Base-by-base conservation (phyloP, 257 asterid species). In the Forsythia viridissima region DNA sequence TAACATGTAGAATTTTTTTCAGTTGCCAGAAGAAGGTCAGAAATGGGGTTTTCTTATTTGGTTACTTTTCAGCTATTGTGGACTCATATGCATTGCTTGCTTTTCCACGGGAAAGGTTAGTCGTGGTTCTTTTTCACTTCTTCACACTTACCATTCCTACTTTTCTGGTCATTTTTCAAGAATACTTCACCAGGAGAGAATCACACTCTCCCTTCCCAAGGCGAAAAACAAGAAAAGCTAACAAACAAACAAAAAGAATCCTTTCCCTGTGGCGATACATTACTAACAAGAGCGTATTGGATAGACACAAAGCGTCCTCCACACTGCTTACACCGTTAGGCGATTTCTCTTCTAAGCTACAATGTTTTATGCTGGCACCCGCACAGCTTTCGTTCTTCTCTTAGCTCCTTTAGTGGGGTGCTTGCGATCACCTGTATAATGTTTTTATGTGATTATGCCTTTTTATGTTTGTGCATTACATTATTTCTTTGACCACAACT, bases 21-120 rank as follows among this genome's bases (percentile, higher is more conserved):
- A 91, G 99, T 76, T 96, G 88, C 97, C 97, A 3, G 91, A 93
- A 90, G 97, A 95, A 70, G 99, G 98, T 79, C 98, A 96, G 87
- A 93, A 93, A 74, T 93, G 98, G 99, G 99, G 98, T 71, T 96
- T 93, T 85, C 97, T 92, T 63, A 96, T 96, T 85, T 96, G 98
- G 97, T 87, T 96, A 82, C 91, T 93, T 72, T 93, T 96, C 88
- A 93, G 99, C 90, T 96, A 91, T 85, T 96, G 97, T 82, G 99
- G 98, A 77, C 98, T 94, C 68, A 76, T 87, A 61, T 93, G 97
- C 86, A 85, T 93, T 57, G 96, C 93, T 87, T 87, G 97, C 89
- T 82, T 91, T 79, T 86, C 93, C 75, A 46, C 85, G 75, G 97
- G 95, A 86, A 94, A 92, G 98, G 98, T 93, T 82, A 76, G 92